These are phyloP conservation scores for Boletus vermiculosoides DNA, from an alignment of 768 basidiomycete genomes.

Conservation along the genomic window DNA sequence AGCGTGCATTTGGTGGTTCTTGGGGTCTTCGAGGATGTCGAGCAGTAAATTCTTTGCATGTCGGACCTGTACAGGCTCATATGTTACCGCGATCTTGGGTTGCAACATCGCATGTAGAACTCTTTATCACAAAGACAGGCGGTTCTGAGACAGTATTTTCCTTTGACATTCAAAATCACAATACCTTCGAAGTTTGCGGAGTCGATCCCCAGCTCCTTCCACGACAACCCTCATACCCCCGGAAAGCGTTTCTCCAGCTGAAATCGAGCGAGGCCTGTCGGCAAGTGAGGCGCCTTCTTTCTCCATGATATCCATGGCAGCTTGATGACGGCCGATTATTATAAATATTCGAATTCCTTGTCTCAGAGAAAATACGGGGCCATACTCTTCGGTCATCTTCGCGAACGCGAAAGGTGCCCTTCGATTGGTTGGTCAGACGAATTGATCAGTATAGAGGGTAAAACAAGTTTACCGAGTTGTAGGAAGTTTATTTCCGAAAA, in stretches of 20 bases:
- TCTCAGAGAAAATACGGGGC: constrained; percentile 55
- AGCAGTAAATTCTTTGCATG: constrained; percentile 36
- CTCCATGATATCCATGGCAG: constrained; percentile 41
- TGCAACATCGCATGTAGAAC: constrained; percentile 37
- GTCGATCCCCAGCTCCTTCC: constrained; percentile 27
- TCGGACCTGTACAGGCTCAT: constrained; percentile 33
- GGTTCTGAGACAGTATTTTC: not conserved
- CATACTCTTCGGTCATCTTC: constrained; percentile 57
- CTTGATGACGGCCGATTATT: constrained; percentile 28
- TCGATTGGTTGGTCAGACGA: not conserved
- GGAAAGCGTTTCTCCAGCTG: constrained; percentile 35
- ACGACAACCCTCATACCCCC: constrained; percentile 34
- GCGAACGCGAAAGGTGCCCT: constrained; percentile 39
- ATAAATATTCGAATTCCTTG: constrained; percentile 37
- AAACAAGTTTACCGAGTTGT: not conserved
- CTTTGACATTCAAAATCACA: not conserved
- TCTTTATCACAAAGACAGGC: constrained; percentile 12
- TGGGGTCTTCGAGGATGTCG: constrained; percentile 35
- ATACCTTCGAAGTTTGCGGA: constrained; percentile 32
- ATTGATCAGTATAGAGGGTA: no score
- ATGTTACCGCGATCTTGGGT: constrained; percentile 31
- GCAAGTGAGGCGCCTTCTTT: constrained; percentile 36
- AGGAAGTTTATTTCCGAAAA: constrained; percentile 14
- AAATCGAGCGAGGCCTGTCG: constrained; percentile 37
- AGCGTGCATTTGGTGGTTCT: constrained; percentile 34